Evolutionary conservation across 768 basidiomycete species (phyloP).

Genomic region (Kwoniella botswanensis): DNA sequence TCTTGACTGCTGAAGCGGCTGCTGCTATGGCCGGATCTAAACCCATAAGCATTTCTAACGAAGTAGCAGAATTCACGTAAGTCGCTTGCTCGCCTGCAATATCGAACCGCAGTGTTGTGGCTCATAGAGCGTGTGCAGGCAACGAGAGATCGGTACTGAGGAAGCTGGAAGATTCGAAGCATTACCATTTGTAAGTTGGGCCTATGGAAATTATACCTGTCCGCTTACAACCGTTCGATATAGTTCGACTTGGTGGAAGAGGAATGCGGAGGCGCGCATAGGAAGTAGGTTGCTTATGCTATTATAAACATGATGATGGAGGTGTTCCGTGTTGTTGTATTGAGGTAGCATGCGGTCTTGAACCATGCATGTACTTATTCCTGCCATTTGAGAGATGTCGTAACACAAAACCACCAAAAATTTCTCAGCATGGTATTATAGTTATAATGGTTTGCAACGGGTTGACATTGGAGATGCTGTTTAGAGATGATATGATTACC

Average conservation of each 20-base stretch:
- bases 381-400: too few relatives aligned
- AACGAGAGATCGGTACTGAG: slow-evolving; percentile 27
- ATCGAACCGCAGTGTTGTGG: not conserved
- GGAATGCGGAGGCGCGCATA: slow-evolving; percentile 21
- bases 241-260: slow-evolving; percentile 37
- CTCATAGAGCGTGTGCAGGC: slow-evolving; percentile 4
- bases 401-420: too few relatives aligned
- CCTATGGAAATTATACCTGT: not conserved
- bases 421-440: too few relatives aligned
- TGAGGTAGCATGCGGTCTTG: too few relatives aligned
- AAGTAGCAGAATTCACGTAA: slow-evolving; percentile 35
- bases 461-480: too few relatives aligned
- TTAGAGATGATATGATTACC: too few relatives aligned
- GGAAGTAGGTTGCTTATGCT: not conserved
- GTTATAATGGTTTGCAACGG: too few relatives aligned
- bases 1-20: slow-evolving; percentile 29
- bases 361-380: too few relatives aligned
- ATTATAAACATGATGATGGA: too few relatives aligned
- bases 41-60: slow-evolving; percentile 20
- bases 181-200: slow-evolving; percentile 23
- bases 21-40: slow-evolving; percentile 21
- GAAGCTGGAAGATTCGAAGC: slow-evolving; percentile 34
- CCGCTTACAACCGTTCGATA: not conserved
- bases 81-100: not conserved
- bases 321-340: not conserved